A percentile compares a stretch with the other conserved stretches of the same genome.
Conservation (phyloP, 139 green algal genomes). For the Chlorella sp. region DNA sequence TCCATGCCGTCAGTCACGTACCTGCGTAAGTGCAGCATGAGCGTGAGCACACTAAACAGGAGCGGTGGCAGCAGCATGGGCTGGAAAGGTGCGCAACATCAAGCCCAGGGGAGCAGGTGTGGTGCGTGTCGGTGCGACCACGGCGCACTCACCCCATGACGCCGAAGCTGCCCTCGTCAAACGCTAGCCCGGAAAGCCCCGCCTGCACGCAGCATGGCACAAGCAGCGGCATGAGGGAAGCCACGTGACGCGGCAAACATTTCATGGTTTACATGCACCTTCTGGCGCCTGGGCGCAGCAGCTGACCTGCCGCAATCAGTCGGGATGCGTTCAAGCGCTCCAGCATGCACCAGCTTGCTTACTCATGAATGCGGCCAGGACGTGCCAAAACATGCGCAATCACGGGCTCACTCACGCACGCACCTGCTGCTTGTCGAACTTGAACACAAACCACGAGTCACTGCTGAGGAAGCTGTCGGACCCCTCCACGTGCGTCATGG, state of each 20-base stretch:
- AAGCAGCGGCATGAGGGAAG: not conserved
- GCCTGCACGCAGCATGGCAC: slow-evolving; percentile 15
- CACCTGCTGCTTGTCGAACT: slow-evolving; percentile 58
- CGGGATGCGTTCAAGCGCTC: not conserved
- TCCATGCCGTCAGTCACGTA: not conserved
- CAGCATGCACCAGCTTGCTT: too few relatives aligned
- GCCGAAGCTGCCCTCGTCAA: slow-evolving; percentile 84
- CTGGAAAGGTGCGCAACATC: too few relatives aligned
- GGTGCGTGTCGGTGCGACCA: too few relatives aligned
- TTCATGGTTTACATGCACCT: not conserved
- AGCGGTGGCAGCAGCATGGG: too few relatives aligned
- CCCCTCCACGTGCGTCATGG: slow-evolving; percentile 38
- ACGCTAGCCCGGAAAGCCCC: slow-evolving; percentile 71
- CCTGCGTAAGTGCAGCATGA: not conserved
- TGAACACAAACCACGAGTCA: slow-evolving; percentile 77
- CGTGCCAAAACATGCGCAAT: too few relatives aligned
- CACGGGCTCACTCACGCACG: too few relatives aligned
- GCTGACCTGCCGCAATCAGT: not conserved
- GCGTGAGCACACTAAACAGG: slow-evolving; percentile 51
- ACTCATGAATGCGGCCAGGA: too few relatives aligned
- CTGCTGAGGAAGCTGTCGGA: slow-evolving; percentile 52
- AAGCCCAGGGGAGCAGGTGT: too few relatives aligned
- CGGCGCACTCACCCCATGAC: too few relatives aligned
- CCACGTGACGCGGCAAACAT: not conserved
- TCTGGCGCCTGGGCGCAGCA: not conserved